Base-by-base conservation (phyloP, 179 eudicot species). In the Silene vulgaris region DNA sequence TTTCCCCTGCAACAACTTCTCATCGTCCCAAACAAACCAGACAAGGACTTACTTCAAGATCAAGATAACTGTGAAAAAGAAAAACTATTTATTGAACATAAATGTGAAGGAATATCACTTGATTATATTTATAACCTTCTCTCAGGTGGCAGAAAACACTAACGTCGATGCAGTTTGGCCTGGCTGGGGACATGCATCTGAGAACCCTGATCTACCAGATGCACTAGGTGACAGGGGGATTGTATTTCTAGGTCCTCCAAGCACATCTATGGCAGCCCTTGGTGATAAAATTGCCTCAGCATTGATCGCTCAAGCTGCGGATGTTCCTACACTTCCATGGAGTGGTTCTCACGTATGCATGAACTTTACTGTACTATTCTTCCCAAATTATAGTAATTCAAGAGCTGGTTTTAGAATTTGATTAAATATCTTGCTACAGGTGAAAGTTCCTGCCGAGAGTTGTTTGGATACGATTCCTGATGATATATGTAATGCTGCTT, bases 121-220 rank as follows among this genome's bases (percentile, higher is more conserved):
- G 8, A 66, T 57, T 71, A 9, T 62, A 43, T 20, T 23, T 23
- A 23, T 23, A 23, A 75, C 76, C 67, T 63, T 72, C 63, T 68
- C 37, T 65, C 76, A 96, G 99, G 85, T 91, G 86, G 99, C 99
- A 50, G 99, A 96, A 86, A 85, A 80, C 75, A 96, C 98, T 32
- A 97, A 75, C 77, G 99, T 96, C 29, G 98, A 96, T 79, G 99
- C 99, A 61, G 99, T 96, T 78, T 96, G 99, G 99, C 99, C 99
- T 75, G 99, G 99, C 69, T 96, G 99, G 99, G 99, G 99, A 76
- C 99, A 96, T 85, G 99, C 99, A 72, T 96, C 99, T 14, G 99
- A 96, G 89, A 96, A 86, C 77, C 99, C 99, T 29, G 97, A 96
- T 85, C 84, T 96, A 29, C 98, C 99, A 16, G 99, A 96, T 81